phyloP scores from a whole-genome alignment of 495 filamentous ascomycete genomes.

The Platismatia glauca region DNA sequence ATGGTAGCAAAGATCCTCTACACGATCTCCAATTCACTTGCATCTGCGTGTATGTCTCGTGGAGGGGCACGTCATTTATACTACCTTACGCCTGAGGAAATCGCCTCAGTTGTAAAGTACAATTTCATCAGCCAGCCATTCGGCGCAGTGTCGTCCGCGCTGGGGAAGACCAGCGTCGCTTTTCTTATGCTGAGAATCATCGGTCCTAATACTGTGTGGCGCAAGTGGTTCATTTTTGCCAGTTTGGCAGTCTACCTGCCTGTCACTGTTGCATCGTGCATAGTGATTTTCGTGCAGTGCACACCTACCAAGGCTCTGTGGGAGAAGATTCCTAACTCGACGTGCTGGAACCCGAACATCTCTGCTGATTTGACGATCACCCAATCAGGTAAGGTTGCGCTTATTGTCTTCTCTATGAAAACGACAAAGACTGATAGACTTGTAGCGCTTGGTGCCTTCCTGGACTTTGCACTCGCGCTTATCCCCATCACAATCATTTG shows the following conservation, averaged over 20 bases:
- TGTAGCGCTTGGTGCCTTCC: not conserved
- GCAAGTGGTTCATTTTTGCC: not conserved
- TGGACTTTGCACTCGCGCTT: not conserved
- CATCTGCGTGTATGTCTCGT: not conserved
- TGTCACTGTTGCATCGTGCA: not conserved
- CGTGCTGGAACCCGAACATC: slow-evolving; percentile 1
- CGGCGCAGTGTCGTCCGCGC: not conserved
- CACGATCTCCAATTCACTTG: not conserved
- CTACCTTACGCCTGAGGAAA: not conserved
- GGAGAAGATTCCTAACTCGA: slow-evolving; percentile 1
- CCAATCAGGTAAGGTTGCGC: not conserved
- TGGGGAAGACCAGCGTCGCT: not conserved
- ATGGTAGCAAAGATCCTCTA: not conserved
- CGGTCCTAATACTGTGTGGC: not conserved
- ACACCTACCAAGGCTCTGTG: not conserved
- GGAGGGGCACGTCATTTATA: slow-evolving; percentile 2
- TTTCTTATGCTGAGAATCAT: slow-evolving; percentile 3
- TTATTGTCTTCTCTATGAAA: too few species aligned
- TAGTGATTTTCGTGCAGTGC: not conserved
- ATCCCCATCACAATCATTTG: not conserved
- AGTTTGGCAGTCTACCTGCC: not conserved
- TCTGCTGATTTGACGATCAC: not conserved
- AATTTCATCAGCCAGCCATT: not conserved
- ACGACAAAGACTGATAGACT: not conserved
- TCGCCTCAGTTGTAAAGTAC: not conserved